phyloP scores from a whole-genome alignment of 768 basidiomycete genomes.

The Termitomyces sp. region DNA sequence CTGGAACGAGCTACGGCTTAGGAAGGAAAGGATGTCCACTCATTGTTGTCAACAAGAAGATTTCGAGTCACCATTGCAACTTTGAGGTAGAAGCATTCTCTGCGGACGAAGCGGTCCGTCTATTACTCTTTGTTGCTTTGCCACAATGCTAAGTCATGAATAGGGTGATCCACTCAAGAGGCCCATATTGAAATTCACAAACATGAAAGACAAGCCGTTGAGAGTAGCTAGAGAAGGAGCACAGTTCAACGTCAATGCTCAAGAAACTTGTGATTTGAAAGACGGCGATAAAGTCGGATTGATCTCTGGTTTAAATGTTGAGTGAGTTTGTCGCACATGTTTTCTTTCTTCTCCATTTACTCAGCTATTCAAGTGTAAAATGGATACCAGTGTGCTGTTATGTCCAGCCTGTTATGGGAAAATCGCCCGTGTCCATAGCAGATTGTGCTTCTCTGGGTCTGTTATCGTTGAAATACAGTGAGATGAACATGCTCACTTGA shows the following conservation, averaged over 20 bases:
- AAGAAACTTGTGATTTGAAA: slow-evolving; percentile 35
- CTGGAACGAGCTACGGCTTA: slow-evolving; percentile 46
- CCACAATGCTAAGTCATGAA: neutral
- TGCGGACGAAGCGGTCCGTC: slow-evolving; percentile 51
- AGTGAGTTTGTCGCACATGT: slow-evolving; percentile 30
- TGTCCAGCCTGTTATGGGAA: slow-evolving; percentile 29
- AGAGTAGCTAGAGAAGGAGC: slow-evolving; percentile 34
- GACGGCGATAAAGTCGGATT: slow-evolving; percentile 52
- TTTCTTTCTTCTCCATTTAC: neutral
- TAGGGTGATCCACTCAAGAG: slow-evolving; percentile 46
- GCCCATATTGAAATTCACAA: slow-evolving; percentile 45
- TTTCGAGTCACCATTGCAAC: slow-evolving; percentile 58
- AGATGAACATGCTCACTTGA: neutral
- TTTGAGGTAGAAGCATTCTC: slow-evolving; percentile 52
- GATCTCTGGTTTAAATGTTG: slow-evolving; percentile 34
- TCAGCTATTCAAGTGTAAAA: slow-evolving; percentile 29
- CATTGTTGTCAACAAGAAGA: slow-evolving; percentile 51
- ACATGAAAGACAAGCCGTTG: slow-evolving; percentile 43
- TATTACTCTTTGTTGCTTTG: neutral
- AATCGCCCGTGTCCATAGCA: slow-evolving; percentile 31
- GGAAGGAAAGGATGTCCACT: slow-evolving; percentile 56
- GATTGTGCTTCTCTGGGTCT: slow-evolving; percentile 52
- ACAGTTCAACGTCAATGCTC: slow-evolving; percentile 28
- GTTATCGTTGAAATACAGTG: slow-evolving; percentile 10
- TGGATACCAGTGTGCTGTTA: slow-evolving; percentile 53